These are phyloP conservation scores for Cubamyces lactineus DNA, from an alignment of 768 basidiomycete species.

Conservation along the genomic window DNA sequence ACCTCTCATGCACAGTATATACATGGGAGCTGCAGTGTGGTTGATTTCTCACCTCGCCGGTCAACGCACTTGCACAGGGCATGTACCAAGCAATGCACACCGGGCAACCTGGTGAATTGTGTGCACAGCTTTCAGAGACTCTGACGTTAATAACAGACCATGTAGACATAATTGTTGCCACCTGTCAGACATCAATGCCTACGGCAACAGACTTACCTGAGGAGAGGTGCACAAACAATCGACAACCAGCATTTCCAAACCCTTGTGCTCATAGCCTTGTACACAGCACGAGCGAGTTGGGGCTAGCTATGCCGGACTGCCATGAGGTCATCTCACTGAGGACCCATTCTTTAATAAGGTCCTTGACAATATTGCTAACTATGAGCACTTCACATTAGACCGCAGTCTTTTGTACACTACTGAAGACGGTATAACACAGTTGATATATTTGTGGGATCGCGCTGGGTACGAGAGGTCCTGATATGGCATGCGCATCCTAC, in stretches of 20 bases:
- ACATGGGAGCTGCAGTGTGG: not conserved
- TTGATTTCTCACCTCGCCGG: too few relatives aligned
- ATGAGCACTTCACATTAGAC: constrained; percentile 30
- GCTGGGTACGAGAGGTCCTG: constrained; percentile 32
- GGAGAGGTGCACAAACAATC: not conserved
- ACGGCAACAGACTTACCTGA: not conserved
- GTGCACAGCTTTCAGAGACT: too few relatives aligned
- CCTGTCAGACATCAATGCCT: too few relatives aligned
- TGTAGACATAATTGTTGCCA: too few relatives aligned
- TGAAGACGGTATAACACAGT: not conserved
- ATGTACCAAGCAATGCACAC: too few relatives aligned
- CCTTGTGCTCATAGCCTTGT: not conserved
- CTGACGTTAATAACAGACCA: too few relatives aligned
- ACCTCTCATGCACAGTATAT: too few relatives aligned
- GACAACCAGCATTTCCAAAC: not conserved
- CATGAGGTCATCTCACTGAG: constrained; percentile 27
- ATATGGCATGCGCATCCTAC: constrained; percentile 43
- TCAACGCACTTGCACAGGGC: too few relatives aligned
- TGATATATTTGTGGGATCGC: constrained; percentile 22
- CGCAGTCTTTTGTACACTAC: constrained; percentile 30
- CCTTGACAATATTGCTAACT: constrained; percentile 26
- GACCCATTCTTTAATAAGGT: constrained; percentile 38
- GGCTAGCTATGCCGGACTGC: constrained; percentile 11
- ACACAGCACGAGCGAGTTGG: not conserved
- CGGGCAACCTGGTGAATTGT: too few relatives aligned